Evolutionary conservation across 2,329 filamentous ascomycete species (phyloP), one percentile per base, ranked within the genome.

Genomic region (Ceratocystis diversiconidia): DNA sequence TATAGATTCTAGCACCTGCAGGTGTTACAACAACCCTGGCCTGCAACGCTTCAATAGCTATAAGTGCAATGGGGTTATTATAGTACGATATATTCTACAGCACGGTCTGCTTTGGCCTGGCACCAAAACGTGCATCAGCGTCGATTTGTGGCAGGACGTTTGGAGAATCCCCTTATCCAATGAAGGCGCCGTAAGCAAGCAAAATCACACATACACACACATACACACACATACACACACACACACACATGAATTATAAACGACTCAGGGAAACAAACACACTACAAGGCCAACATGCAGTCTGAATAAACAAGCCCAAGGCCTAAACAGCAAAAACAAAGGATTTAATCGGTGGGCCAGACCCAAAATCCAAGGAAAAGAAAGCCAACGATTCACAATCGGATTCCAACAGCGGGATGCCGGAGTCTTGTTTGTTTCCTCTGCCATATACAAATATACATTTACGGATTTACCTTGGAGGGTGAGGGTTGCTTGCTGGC

Each of bases 1-100:
- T 57, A 28, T 32, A 28, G 22, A 57, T 25, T 28, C 17, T 22
- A n/a, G 22, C 17, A 19, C n/a, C 19, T 7, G 46, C 19, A 57
- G 52, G 52, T 57, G 52, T 57, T 57, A 30, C 52, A 57, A 57
- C 52, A 57, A 32, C 52, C 52, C 52, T 57, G 52, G 8, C 25
- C 52, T 57, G 52, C 22, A 57, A 30, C 28, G 28, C 46, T 50
- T n/a, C 10, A 22, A 50, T 50, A n/a, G 50, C 22, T 28, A 8
- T 57, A 50, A 50, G 46, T 10, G 17, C 7, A 10, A 50, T 50
- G 22, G 46, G 1, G n/a, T 3, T 36, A 36, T 36, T 7, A 50
- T 22, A 50, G 46, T 12, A 12, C 5, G 46, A 10, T 50, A 22
- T 50, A 50, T 19, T 19, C 46, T 50, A 19, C 52, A 57, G 15